Conservation (phyloP, 176 grass and related monocot species). For the Carex parvula region DNA sequence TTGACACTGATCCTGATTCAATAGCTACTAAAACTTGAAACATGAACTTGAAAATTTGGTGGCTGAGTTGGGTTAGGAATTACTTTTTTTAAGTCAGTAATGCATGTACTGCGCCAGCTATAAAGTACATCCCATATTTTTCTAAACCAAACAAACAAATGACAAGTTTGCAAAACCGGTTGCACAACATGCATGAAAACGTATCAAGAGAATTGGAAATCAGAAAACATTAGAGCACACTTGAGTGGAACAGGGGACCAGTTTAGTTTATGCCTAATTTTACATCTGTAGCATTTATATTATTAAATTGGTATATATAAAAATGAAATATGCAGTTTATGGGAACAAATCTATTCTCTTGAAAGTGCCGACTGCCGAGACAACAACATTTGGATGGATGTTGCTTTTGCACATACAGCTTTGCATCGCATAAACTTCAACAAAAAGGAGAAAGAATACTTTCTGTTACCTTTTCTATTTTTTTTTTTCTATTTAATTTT, state of each 20-base stretch:
- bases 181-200: background rate
- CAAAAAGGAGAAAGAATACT: background rate
- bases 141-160: background rate
- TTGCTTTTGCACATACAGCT: slow-evolving; percentile 18
- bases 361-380: background rate
- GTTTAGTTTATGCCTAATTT: too few relatives aligned
- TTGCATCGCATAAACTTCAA: slow-evolving; percentile 21
- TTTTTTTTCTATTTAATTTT: background rate
- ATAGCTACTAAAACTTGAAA: too few relatives aligned
- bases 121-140: background rate
- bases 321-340: background rate
- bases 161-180: background rate
- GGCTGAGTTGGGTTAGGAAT: background rate
- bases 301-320: too few relatives aligned
- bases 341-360: background rate
- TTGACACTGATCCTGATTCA: too few relatives aligned
- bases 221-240: background rate
- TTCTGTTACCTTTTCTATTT: background rate
- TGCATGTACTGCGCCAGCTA: background rate
- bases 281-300: too few relatives aligned
- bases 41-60: background rate
- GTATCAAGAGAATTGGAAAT: background rate
- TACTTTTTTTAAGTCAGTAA: background rate
- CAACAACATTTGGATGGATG: background rate
- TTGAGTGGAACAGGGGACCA: slow-evolving; percentile 8